Evolutionary conservation across 1,139 yeast genomes (phyloP).

Genomic region (Lizanozyma gosingica): DNA sequence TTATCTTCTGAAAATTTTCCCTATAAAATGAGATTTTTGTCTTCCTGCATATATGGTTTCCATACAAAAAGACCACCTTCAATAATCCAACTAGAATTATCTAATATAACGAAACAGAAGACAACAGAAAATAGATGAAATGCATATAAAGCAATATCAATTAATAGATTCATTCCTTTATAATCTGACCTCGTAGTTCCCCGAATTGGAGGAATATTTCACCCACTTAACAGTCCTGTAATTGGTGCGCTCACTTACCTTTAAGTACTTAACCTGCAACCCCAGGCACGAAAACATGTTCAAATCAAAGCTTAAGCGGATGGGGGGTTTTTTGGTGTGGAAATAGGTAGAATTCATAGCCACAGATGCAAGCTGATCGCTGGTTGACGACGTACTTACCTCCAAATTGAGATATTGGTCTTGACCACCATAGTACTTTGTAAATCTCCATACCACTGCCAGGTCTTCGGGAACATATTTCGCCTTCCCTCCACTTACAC

Average conservation of each 20-base stretch:
- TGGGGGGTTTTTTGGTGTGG: slow-evolving; percentile 51
- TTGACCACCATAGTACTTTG: slow-evolving; percentile 58
- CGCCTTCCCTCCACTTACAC: slow-evolving; percentile 56
- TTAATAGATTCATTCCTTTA: too few species aligned
- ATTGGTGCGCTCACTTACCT: slow-evolving; percentile 55
- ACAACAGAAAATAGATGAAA: too few species aligned
- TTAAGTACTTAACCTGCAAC: slow-evolving; percentile 61
- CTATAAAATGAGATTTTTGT: too few species aligned
- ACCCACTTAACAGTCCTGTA: slow-evolving; percentile 85
- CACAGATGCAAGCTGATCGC: slow-evolving; percentile 1
- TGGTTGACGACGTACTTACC: slow-evolving; percentile 11
- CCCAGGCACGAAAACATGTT: slow-evolving; percentile 80
- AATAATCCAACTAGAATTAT: too few species aligned
- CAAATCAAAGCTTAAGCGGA: slow-evolving; percentile 58
- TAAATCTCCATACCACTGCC: slow-evolving; percentile 60
- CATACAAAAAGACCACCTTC: too few species aligned
- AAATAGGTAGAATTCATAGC: slow-evolving; percentile 9
- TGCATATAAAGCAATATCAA: too few species aligned
- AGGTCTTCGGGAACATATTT: slow-evolving; percentile 62
- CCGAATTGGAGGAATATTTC: slow-evolving; percentile 64
- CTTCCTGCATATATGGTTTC: too few species aligned
- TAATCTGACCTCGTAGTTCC: slow-evolving; percentile 71
- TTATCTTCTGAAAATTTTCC: too few species aligned
- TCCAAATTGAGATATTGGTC: slow-evolving; percentile 48
- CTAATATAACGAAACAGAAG: too few species aligned